A percentile compares a stretch with the other conserved stretches of the same genome.
Evolutionary conservation across 169 alveolate species (phyloP).

Genomic region (Eimeria necatrix): DNA sequence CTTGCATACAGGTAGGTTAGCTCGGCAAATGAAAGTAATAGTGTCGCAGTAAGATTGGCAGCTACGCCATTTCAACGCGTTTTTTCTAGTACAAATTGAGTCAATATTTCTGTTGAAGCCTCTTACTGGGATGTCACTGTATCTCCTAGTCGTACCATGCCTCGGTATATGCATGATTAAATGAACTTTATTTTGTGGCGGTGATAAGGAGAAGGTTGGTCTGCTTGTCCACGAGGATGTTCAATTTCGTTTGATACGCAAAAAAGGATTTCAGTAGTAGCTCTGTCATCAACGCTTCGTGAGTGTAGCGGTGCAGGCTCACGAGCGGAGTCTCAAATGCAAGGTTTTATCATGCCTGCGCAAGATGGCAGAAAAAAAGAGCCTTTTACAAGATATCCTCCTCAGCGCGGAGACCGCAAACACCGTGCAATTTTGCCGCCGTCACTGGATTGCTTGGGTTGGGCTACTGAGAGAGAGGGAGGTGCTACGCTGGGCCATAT

Average conservation of each 20-base stretch:
- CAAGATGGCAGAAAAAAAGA: neutral
- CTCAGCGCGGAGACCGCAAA: neutral
- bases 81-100: too few species aligned
- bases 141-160: neutral
- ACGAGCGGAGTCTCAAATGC: neutral
- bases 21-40: too few species aligned
- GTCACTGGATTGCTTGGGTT: slow-evolving; percentile 53
- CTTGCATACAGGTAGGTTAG: slow-evolving; percentile 16
- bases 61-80: too few species aligned
- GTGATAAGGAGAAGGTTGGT: neutral
- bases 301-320: slow-evolving; percentile 62
- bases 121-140: neutral
- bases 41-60: too few species aligned
- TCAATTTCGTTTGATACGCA: too few species aligned
- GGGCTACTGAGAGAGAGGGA: neutral
- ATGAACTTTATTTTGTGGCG: neutral
- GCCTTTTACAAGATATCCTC: neutral
- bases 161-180: neutral
- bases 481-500: neutral
- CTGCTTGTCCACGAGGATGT: too few species aligned
- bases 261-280: neutral
- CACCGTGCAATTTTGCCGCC: slow-evolving; percentile 11
- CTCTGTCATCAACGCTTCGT: neutral
- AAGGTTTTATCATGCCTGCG: slow-evolving; percentile 10
- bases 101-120: too few species aligned